phyloP scores from a whole-genome alignment of 1,284 basidiomycete genomes.

The Xanthoconium separans region DNA sequence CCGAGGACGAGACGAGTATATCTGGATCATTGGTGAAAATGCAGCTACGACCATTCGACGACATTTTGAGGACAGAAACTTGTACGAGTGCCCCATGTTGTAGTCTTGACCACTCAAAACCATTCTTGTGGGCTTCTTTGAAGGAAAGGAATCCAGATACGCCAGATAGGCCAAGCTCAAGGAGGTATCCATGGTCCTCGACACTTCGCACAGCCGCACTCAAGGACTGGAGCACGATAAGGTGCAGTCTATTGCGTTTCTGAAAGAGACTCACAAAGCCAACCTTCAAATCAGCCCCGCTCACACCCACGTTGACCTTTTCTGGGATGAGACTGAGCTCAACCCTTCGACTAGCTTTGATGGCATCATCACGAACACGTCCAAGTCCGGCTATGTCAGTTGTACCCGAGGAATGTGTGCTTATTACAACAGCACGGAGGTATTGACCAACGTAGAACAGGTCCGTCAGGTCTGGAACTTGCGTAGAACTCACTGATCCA shows the following conservation, averaged over 20 bases:
- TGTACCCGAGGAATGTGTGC: slow-evolving; percentile 61
- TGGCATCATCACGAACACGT: slow-evolving; percentile 62
- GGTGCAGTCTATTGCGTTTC: neutral
- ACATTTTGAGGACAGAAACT: slow-evolving; percentile 60
- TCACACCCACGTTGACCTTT: slow-evolving; percentile 82
- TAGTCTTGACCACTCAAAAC: slow-evolving; percentile 47
- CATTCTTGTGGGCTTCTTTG: slow-evolving; percentile 55
- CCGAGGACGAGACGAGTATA: slow-evolving; percentile 49
- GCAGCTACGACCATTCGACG: slow-evolving; percentile 71
- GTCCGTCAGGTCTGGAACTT: slow-evolving; percentile 66
- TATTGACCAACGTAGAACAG: slow-evolving; percentile 88
- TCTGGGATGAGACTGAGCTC: slow-evolving; percentile 87
- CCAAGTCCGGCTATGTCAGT: slow-evolving; percentile 56
- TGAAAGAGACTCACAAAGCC: slow-evolving; percentile 62
- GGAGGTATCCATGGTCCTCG: slow-evolving; percentile 94
- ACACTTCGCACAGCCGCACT: slow-evolving; percentile 79
- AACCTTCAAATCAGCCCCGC: slow-evolving; percentile 72
- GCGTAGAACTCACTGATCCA: slow-evolving; percentile 36
- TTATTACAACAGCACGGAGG: slow-evolving; percentile 76
- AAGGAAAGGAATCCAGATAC: slow-evolving; percentile 79
- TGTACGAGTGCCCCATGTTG: slow-evolving; percentile 67
- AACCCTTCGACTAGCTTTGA: slow-evolving; percentile 73
- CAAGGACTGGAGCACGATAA: slow-evolving; percentile 51
- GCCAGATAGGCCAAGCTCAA: slow-evolving; percentile 80
- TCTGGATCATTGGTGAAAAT: slow-evolving; percentile 54